Percentiles rank a stretch among this genome's conserved stretches.
Evolutionary conservation across 495 filamentous ascomycete species (phyloP).

Genomic region (Podospora didyma): DNA sequence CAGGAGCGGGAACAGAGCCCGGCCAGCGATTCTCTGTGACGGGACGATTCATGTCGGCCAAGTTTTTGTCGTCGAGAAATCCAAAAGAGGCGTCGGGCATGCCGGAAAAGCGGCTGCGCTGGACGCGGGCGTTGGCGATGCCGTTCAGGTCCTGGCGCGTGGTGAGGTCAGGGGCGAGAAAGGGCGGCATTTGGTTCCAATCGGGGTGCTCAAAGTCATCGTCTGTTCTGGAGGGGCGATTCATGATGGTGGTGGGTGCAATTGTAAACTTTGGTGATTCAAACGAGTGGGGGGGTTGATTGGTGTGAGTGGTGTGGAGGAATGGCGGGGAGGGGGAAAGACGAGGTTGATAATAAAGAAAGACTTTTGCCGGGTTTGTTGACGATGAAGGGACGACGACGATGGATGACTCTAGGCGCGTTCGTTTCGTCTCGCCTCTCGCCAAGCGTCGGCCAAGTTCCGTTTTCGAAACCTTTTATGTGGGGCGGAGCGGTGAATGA

Average conservation of each 20-base stretch:
- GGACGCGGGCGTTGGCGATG: conserved; percentile 34
- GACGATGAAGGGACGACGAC: too few species aligned
- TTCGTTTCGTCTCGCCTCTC: too few species aligned
- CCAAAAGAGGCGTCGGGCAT: neutral
- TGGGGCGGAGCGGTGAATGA: too few species aligned
- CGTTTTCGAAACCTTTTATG: too few species aligned
- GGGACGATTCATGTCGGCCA: neutral
- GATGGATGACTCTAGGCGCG: too few species aligned
- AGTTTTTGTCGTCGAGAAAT: neutral
- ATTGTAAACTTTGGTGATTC: neutral
- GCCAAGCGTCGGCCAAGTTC: too few species aligned
- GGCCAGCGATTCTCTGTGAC: neutral
- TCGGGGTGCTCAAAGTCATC: conserved; percentile 49
- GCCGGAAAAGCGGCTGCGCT: conserved; percentile 13
- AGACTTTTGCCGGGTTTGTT: too few species aligned
- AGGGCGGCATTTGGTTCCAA: conserved; percentile 59
- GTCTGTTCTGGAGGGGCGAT: conserved; percentile 61
- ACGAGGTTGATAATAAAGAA: too few species aligned
- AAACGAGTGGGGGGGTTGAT: neutral
- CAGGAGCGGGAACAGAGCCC: neutral
- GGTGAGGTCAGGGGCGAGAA: conserved; percentile 54
- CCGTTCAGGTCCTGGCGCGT: conserved; percentile 64
- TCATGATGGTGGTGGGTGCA: conserved; percentile 50
- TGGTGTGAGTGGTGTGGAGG: neutral
- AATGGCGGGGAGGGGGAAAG: too few species aligned